Evolutionary conservation across 331 rosid species (phyloP), one percentile per base, ranked within the genome.

Genomic region (Malus hybrid): DNA sequence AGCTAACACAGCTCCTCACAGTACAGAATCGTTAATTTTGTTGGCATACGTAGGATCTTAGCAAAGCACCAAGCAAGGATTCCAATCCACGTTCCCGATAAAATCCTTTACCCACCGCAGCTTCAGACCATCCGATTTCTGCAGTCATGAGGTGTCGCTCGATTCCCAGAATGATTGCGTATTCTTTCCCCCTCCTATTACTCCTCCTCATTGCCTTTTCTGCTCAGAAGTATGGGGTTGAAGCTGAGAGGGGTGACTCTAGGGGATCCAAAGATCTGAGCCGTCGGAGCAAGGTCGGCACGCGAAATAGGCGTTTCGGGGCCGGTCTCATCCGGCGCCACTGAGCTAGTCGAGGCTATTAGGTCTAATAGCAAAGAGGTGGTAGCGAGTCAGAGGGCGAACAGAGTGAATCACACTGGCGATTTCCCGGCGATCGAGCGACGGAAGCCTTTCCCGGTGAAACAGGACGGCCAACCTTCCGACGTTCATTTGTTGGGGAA

Each of bases 211-310:
- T 75, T 8, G 67, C 65, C 29, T 85, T 78, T 75, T 84, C 82
- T 57, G 81, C 75, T 63, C 82, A 76, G 87, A 24, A 24, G 24
- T 82, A 84, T 57, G 80, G 68, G 62, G 68, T 8, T 66, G 88
- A 85, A 33, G 63, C 64, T 50, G 76, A 34, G 74, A 79, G 84
- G 70, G 87, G 81, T 71, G 85, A 82, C 8, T 75, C 81, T 27
- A 70, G 33, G 69, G 85, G 88, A 82, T 87, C 90, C 79, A 59
- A 69, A 32, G 96, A 91, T 93, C 92, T 93, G 73, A 90, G 97
- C 62, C 98, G 96, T 62, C 98, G 98, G 44, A 84, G 87, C 78
- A 89, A 93, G 88, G 97, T 93, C 24, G 24, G 24, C 24, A 24
- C 24, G 24, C 24, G 24, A 1, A 24, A 24, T 24, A 24, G 1